Base-by-base conservation (phyloP, 768 basidiomycete genomes). In the Amanita phalloides region DNA sequence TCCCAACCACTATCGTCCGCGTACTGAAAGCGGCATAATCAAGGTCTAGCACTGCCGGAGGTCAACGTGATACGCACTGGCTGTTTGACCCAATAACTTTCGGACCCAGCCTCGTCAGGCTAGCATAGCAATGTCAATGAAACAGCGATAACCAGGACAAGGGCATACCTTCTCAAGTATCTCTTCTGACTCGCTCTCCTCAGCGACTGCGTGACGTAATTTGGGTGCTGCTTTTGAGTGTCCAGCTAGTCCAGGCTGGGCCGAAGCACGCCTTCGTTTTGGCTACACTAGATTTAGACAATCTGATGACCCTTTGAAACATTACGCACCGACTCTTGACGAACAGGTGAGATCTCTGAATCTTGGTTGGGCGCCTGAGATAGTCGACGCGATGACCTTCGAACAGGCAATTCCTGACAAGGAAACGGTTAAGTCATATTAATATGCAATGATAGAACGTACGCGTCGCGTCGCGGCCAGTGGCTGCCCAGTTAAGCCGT, bases 1-100 rank as follows among this genome's bases (percentile, higher is more conserved):
- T 91, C 89, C 88, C 89, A 91, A 32, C 86, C 87, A 58, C 87
- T 90, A 49, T 88, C 86, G 36, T 86, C 84, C 25, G 63, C 68
- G 17, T 55, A 49, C 55, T 54, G 48, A 23, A 53, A 51, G 50
- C 39, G 45, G 33, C 13, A 41, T 53, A 13, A 33, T 14, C 47
- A 44, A 33, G 2, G 35, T 53, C 13, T 25, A 26, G 11, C 11
- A 30, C 14, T 6, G 14, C 17, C 21, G 48, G 33, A 28, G 8
- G 14, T 14, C 9, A 9, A 11, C 21, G 17, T 28, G 8, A 48
- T 14, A 62, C 66, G 41, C 45, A 72, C 72, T 46, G 69, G 55
- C 54, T 74, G 73, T 21, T 84, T 82, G 10, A 74, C 69, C 35
- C 81, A 76, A 28, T 84, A 78, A 30, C 71, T 69, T 55, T 75